Conservation (phyloP, 2,329 filamentous ascomycete species). For the Sclerotinia minor region DNA sequence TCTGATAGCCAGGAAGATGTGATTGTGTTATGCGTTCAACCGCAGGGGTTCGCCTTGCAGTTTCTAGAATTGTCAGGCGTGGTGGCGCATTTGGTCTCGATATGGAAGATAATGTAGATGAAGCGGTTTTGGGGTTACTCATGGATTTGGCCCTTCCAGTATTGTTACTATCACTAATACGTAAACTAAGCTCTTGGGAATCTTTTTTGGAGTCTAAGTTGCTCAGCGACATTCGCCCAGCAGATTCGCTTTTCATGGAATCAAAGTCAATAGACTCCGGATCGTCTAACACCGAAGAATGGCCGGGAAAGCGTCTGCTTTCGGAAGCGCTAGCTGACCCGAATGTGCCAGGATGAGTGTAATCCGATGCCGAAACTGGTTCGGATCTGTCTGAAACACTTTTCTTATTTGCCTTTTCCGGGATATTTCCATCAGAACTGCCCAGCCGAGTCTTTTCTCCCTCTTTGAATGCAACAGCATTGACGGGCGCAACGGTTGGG, state of each 20-base stretch:
- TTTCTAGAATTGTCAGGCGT: constrained; percentile 32
- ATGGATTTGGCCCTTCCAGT: constrained; percentile 31
- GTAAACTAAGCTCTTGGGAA: constrained; percentile 24
- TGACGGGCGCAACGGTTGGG: constrained; percentile 52
- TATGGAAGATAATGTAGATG: constrained; percentile 39
- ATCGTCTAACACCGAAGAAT: constrained; percentile 30
- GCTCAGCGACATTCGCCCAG: constrained; percentile 10
- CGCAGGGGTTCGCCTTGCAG: constrained; percentile 42
- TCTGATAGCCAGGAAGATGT: constrained; percentile 48
- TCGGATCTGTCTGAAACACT: not conserved
- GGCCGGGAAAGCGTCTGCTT: constrained; percentile 24
- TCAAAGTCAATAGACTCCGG: constrained; percentile 33
- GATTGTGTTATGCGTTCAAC: constrained; percentile 46
- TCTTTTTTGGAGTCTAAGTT: constrained; percentile 23
- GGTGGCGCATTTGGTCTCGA: constrained; percentile 38
- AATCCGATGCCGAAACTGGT: constrained; percentile 13
- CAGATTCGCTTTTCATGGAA: constrained; percentile 22
- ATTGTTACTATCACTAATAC: constrained; percentile 33
- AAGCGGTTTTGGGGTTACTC: constrained; percentile 40
- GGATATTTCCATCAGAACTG: constrained; percentile 15
- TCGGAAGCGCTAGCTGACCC: constrained; percentile 30
- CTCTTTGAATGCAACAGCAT: constrained; percentile 52
- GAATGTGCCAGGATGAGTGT: constrained; percentile 29
- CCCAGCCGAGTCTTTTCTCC: constrained; percentile 48
- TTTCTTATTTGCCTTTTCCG: constrained; percentile 23